A percentile compares a stretch with the other conserved stretches of the same genome.
phyloP scores from a whole-genome alignment of 2,329 filamentous ascomycete genomes.

The Monilinia polystroma region DNA sequence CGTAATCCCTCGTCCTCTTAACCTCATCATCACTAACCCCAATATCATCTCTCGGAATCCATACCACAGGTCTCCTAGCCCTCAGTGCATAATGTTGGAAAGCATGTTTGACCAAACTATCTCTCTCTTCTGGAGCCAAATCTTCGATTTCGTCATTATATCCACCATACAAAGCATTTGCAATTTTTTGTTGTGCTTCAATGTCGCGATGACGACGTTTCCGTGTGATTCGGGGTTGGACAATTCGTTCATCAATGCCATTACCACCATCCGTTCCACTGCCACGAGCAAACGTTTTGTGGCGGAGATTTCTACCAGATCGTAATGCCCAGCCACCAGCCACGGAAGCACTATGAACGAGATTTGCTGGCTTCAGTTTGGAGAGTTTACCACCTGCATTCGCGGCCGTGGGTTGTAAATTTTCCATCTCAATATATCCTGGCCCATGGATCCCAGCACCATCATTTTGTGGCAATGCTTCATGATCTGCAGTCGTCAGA shows the following conservation, averaged over 20 bases:
- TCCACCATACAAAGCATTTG: conserved; percentile 79
- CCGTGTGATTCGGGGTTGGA: conserved; percentile 29
- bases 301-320: conserved; percentile 37
- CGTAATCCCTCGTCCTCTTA: conserved; percentile 65
- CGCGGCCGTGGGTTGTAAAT: conserved; percentile 43
- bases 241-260: conserved; percentile 34
- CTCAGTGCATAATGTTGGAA: conserved; percentile 90
- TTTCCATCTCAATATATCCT: conserved; percentile 47
- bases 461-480: conserved; percentile 27
- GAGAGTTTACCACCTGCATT: conserved; percentile 25
- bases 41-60: conserved; percentile 88
- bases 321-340: conserved; percentile 36
- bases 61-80: conserved; percentile 81
- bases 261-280: conserved; percentile 46
- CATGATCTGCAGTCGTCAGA: conserved; percentile 53
- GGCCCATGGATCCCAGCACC: conserved; percentile 33
- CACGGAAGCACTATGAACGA: conserved; percentile 29
- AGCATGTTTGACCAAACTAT: conserved; percentile 78
- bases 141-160: conserved; percentile 94
- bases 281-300: conserved; percentile 49
- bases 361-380: conserved; percentile 37
- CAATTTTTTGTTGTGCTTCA: conserved; percentile 69
- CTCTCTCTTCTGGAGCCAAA: conserved; percentile 83
- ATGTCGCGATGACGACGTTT: conserved; percentile 58
- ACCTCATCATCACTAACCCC: conserved; percentile 93